Percentiles rank a stretch among this genome's conserved stretches.
These are phyloP conservation scores for Pulveroboletus sp. DNA, from an alignment of 768 basidiomycete genomes.

Conservation along the genomic window DNA sequence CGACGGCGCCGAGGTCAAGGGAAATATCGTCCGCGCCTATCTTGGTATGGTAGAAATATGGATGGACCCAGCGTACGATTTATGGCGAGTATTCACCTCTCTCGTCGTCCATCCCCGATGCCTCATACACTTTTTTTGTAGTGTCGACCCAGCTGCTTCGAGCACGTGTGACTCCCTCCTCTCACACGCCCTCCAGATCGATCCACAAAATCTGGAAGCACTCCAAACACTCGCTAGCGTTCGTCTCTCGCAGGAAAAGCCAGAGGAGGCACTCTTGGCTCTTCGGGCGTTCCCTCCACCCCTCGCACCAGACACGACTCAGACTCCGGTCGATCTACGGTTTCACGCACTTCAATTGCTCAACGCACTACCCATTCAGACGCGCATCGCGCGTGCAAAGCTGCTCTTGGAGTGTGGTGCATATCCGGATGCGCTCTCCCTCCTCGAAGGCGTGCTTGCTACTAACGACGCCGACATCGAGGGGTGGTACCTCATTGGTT, in stretches of 20 bases:
- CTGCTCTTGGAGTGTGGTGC: constrained; percentile 74
- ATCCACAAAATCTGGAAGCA: constrained; percentile 74
- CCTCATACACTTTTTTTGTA: constrained; percentile 25
- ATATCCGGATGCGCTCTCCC: constrained; percentile 66
- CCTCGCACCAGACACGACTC: background rate
- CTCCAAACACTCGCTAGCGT: constrained; percentile 80
- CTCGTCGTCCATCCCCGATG: background rate
- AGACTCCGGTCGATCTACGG: constrained; percentile 1
- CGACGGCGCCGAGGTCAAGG: constrained; percentile 48
- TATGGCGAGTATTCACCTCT: constrained; percentile 55
- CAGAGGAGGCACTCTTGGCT: constrained; percentile 67
- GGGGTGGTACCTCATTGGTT: constrained; percentile 93
- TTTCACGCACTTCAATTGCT: constrained; percentile 35
- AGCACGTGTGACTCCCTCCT: constrained; percentile 77
- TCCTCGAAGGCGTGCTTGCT: constrained; percentile 74
- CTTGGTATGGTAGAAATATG: constrained; percentile 91
- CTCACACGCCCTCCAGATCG: constrained; percentile 62
- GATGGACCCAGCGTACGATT: constrained; percentile 88
- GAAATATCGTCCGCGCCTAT: constrained; percentile 71
- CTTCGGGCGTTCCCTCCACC: constrained; percentile 19
- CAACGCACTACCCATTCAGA: constrained; percentile 53
- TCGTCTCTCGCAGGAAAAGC: constrained; percentile 79
- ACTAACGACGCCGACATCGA: constrained; percentile 84
- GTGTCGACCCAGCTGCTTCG: constrained; percentile 79
- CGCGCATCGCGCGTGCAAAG: constrained; percentile 70